A percentile compares a stretch with the other conserved stretches of the same genome.
These are phyloP conservation scores for Crithidia expoeki DNA, from an alignment of 208 protist genomes.

Conservation along the genomic window DNA sequence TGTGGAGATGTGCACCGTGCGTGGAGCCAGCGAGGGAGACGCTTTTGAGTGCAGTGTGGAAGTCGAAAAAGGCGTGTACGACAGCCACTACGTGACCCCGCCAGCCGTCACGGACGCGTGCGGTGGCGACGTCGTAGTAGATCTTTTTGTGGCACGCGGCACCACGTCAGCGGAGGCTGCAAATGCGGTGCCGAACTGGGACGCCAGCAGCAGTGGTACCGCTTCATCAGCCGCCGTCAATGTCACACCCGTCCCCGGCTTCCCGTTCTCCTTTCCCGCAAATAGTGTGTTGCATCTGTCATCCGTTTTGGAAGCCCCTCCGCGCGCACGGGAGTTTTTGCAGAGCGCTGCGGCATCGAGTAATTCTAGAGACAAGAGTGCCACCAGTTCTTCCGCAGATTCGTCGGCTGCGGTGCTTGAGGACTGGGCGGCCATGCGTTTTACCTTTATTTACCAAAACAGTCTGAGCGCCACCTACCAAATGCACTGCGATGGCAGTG, in stretches of 20 bases:
- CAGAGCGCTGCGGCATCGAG: background rate
- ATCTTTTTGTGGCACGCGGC: constrained; percentile 11
- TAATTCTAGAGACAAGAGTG: background rate
- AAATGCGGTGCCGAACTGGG: background rate
- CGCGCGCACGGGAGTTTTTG: background rate
- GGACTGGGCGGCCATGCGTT: constrained; percentile 20
- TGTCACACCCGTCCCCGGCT: constrained; percentile 5
- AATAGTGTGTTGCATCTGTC: constrained; percentile 14
- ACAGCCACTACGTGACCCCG: background rate
- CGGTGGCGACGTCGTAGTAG: constrained; percentile 39
- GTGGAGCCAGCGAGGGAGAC: constrained; percentile 4
- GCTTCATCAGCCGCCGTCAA: background rate
- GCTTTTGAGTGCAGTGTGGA: constrained; percentile 22
- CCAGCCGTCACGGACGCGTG: constrained; percentile 33
- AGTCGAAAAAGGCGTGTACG: constrained; percentile 10
- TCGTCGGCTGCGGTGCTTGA: background rate
- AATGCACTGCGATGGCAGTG: constrained; percentile 48
- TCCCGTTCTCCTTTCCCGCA: constrained; percentile 14
- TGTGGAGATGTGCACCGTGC: constrained; percentile 15
- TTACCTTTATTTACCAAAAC: constrained; percentile 32
- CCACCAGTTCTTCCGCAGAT: background rate
- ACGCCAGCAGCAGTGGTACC: background rate
- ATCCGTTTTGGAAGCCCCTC: background rate
- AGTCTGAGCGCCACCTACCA: constrained; percentile 25
- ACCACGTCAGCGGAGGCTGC: constrained; percentile 1